Evolutionary conservation across 257 asterid species (phyloP), one percentile per base, ranked within the genome.

Genomic region (Solanum piurae): DNA sequence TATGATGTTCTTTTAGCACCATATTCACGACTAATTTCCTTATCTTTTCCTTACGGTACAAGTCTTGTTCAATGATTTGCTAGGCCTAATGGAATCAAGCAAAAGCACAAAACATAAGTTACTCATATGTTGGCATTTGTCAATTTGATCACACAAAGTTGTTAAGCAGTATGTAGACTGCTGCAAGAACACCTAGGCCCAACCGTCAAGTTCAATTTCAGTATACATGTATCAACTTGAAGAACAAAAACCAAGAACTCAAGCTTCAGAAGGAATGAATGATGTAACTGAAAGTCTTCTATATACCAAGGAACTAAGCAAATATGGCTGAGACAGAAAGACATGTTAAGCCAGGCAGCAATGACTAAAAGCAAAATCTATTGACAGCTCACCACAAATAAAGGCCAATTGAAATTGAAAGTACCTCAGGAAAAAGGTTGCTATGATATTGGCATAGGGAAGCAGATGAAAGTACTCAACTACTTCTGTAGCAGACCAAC

Each of bases 361-460:
- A 82, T 29, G 42, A 49, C 68, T 49, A 31, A 40, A 46, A 49
- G 85, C 29, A 49, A 46, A 58, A 49, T 82, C 42, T 82, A 82
- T 49, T 49, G 86, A 82, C 42, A 82, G 68, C 69, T 49, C 69
- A 82, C 86, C 68, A 46, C 42, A 82, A 82, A 82, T 21, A 29
- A 82, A 49, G 31, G 42, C 69, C 69, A 82, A 82, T 6, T 49
- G 69, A 49, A 82, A 49, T 23, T 64, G 40, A 73, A 13, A 75
- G 79, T 93, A 94, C 98, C 96, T 86, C 52, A 87, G 79, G 87
- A 93, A 87, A 94, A 94, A 93, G 87, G 73, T 49, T 46, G 94
- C 92, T 88, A 95, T 85, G 90, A 93, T 84, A 66, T 16, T 89
- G 82, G 91, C 91, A 89, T 94, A 95, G 86, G 98, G 97, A 88